Evolutionary conservation across 345 rosid genomes (phyloP).

Genomic region (Laguncularia racemosa): DNA sequence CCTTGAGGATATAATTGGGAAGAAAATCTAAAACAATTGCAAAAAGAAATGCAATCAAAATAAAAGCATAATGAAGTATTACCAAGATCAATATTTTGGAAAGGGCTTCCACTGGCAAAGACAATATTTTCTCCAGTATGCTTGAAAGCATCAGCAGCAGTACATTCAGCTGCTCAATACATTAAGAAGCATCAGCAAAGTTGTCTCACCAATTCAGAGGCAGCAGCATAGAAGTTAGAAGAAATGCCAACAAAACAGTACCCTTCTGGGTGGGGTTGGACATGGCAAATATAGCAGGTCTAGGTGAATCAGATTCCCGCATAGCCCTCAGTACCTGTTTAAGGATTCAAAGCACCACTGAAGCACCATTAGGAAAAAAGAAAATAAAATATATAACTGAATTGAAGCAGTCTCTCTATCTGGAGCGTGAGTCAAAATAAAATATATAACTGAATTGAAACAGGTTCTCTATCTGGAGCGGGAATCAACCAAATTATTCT

Average conservation of each 20-base stretch:
- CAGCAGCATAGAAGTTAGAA: neutral
- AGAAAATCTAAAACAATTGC: neutral
- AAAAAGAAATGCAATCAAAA: slow-evolving; percentile 9
- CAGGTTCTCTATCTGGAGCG: too few relatives aligned
- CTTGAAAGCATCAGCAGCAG: slow-evolving; percentile 91
- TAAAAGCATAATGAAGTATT: slow-evolving; percentile 12
- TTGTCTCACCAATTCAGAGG: neutral
- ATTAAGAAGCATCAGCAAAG: neutral
- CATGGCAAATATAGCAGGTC: slow-evolving; percentile 97
- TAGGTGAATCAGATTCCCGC: slow-evolving; percentile 73
- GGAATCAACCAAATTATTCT: too few relatives aligned
- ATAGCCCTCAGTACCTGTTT: slow-evolving; percentile 85
- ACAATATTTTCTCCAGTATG: slow-evolving; percentile 84
- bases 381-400: too few relatives aligned
- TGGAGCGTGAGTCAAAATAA: too few relatives aligned
- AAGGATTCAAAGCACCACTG: slow-evolving; percentile 6
- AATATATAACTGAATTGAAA: too few relatives aligned
- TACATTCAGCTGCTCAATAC: slow-evolving; percentile 76
- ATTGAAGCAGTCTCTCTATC: too few relatives aligned
- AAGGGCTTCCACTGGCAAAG: slow-evolving; percentile 99
- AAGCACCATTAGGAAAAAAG: too few relatives aligned
- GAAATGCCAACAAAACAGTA: slow-evolving; percentile 16
- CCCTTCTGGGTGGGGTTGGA: slow-evolving; percentile 96
- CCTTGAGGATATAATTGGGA: slow-evolving; percentile 2
- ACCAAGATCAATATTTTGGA: slow-evolving; percentile 82